phyloP scores from a whole-genome alignment of 1,284 basidiomycete species.

The Puccinia polysora region DNA sequence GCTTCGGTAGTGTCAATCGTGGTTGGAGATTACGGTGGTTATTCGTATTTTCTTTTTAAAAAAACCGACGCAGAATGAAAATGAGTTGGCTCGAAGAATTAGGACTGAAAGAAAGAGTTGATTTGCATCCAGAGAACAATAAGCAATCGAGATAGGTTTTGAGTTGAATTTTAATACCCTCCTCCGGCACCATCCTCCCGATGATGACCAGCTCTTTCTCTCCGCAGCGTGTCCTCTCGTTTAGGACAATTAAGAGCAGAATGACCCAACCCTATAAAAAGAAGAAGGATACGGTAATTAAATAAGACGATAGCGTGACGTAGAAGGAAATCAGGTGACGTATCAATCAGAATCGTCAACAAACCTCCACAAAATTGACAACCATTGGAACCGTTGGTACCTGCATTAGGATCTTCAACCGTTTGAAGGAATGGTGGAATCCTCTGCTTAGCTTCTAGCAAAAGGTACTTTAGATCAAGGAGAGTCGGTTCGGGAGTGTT shows the following conservation, averaged over 20 bases:
- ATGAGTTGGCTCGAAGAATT: too few relatives aligned
- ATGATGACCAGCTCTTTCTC: constrained; percentile 75
- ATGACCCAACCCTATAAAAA: constrained; percentile 72
- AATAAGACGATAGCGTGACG: constrained; percentile 1
- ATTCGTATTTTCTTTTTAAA: too few relatives aligned
- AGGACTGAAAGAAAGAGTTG: background rate
- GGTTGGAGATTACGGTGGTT: too few relatives aligned
- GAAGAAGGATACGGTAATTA: background rate
- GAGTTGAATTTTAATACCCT: constrained; percentile 10
- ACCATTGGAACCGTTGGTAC: constrained; percentile 70
- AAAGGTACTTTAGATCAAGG: constrained; percentile 89
- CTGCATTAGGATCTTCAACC: constrained; percentile 83
- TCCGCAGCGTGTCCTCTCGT: constrained; percentile 81
- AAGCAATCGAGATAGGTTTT: too few relatives aligned
- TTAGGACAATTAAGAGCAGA: constrained; percentile 92
- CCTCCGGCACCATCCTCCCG: constrained; percentile 63
- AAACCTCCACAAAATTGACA: constrained; percentile 93
- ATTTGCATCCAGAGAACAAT: background rate
- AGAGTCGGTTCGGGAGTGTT: constrained; percentile 92
- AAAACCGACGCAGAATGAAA: too few relatives aligned
- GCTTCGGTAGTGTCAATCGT: too few relatives aligned
- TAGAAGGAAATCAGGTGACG: constrained; percentile 7
- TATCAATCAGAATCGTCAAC: constrained; percentile 47
- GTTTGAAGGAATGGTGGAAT: constrained; percentile 90
- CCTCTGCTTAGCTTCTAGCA: constrained; percentile 96